Evolutionary conservation across 306 rosid species (phyloP), one percentile per base, ranked within the genome.

Genomic region (Dryas drummondii): DNA sequence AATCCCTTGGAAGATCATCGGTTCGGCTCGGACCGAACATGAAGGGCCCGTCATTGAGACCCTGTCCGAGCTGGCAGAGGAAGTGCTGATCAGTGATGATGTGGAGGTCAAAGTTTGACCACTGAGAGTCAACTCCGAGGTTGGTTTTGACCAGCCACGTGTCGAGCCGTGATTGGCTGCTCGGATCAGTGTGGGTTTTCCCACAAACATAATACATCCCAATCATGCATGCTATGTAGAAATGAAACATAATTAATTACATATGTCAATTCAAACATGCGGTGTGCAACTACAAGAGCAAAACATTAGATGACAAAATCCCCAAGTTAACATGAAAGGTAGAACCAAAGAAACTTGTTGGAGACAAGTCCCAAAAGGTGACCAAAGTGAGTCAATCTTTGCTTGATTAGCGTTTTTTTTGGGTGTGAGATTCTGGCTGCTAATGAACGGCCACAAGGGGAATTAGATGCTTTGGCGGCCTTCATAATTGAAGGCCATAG

Each of bases 281-380:
- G 74, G 53, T 9, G 12, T 4, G 62, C 32, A 32, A 10, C 62
- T 19, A 42, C 42, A 42, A 54, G 65, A 47, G 19, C 60, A 40
- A 32, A 32, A 42, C 63, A 70, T 70, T 70, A 70, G 63, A 70
- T 54, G 75, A 45, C 67, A 71, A 44, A 41, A 5, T 3, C 14
- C 52, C 2, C 4, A 3, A 42, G 7, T 1, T 6, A 41, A 70
- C 14, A 6, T 70, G 6, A 51, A 41, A 16, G 37, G 49, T 9
- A 52, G 73, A 32, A 37, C 32, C 6, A 32, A 37, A 3, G 15
- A 16, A 0, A 2, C 3, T 8, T 14, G 26, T 68, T 37, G 32
- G 61, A 16, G 63, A 16, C 12, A 53, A 53, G 51, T n/a, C 41
- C 51, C 50, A 41, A 9, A 54, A 54, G 62, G 72, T 12, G 72